These are phyloP conservation scores for Globisporangium viniferum DNA, from an alignment of 352 stramenopile species.

Conservation along the genomic window DNA sequence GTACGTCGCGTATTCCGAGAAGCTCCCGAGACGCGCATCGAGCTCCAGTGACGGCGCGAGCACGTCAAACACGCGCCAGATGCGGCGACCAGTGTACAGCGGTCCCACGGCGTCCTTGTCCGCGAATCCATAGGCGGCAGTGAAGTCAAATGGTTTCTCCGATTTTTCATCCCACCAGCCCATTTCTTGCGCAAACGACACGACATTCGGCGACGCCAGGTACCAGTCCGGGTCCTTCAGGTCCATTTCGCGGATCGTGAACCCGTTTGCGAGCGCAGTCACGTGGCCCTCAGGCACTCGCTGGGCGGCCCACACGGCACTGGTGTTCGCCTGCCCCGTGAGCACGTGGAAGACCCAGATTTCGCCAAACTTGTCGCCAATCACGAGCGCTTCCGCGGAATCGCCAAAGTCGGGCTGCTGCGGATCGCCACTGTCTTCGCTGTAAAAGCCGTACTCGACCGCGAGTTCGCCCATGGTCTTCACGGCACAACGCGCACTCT, in stretches of 20 bases:
- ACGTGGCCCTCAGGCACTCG: constrained; percentile 81
- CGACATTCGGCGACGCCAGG: constrained; percentile 75
- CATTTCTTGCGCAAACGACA: constrained; percentile 64
- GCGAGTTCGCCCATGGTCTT: constrained; percentile 87
- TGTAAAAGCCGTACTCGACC: constrained; percentile 88
- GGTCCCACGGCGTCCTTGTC: constrained; percentile 31
- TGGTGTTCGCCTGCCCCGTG: constrained; percentile 72
- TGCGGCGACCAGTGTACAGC: constrained; percentile 52
- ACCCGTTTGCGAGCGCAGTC: constrained; percentile 86
- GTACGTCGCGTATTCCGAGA: constrained; percentile 48
- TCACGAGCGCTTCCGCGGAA: constrained; percentile 69
- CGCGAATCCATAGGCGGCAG: constrained; percentile 33
- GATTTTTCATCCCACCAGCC: constrained; percentile 52
- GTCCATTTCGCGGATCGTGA: constrained; percentile 85
- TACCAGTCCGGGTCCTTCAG: constrained; percentile 64
- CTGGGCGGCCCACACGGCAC: constrained; percentile 86
- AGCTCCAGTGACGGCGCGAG: constrained; percentile 60
- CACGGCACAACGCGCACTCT: constrained; percentile 61
- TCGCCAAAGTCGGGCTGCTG: constrained; percentile 28
- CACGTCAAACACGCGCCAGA: constrained; percentile 76
- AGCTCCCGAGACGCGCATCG: constrained; percentile 30
- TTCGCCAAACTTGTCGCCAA: constrained; percentile 76
- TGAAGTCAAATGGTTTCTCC: constrained; percentile 40
- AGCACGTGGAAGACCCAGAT: constrained; percentile 91
- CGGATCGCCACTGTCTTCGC: constrained; percentile 58